These are phyloP conservation scores for Hypoxylon subgilvum DNA, from an alignment of 495 filamentous ascomycete genomes.

Conservation along the genomic window DNA sequence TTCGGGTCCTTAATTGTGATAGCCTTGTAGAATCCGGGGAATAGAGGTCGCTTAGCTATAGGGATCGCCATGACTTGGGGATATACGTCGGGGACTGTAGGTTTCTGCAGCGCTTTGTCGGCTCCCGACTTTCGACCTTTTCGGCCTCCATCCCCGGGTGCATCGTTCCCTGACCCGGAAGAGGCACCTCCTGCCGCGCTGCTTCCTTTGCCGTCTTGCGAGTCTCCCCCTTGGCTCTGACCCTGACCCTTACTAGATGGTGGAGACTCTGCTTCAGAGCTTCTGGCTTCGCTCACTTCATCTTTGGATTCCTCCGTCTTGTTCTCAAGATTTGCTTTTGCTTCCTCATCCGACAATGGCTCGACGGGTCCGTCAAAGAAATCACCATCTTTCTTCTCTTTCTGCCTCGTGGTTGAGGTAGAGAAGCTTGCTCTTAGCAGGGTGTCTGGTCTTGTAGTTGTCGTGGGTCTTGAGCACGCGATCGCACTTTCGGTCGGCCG, in stretches of 20 bases:
- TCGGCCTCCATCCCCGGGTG: conserved; percentile 55
- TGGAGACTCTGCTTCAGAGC: conserved; percentile 46
- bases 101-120: conserved; percentile 82
- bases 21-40: conserved; percentile 98
- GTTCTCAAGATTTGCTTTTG: conserved; percentile 54
- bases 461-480: conserved; percentile 28
- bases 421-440: conserved; percentile 46
- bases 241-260: conserved; percentile 40
- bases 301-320: conserved; percentile 51
- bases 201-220: conserved; percentile 53
- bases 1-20: conserved; percentile 91
- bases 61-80: conserved; percentile 98
- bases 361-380: conserved; percentile 52
- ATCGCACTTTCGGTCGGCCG: conserved; percentile 17
- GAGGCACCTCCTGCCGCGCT: conserved; percentile 47
- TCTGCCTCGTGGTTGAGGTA: conserved; percentile 43
- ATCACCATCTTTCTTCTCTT: conserved; percentile 51
- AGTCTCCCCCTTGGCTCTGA: conserved; percentile 44
- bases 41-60: conserved; percentile 92
- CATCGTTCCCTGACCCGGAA: conserved; percentile 53
- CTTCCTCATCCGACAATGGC: conserved; percentile 54
- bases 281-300: conserved; percentile 44
- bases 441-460: conserved; percentile 20
- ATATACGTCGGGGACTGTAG: conserved; percentile 89
- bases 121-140: conserved; percentile 67